Evolutionary conservation across 1,284 basidiomycete genomes (phyloP), one percentile per base, ranked within the genome.

Genomic region (Volvariella surrecta): DNA sequence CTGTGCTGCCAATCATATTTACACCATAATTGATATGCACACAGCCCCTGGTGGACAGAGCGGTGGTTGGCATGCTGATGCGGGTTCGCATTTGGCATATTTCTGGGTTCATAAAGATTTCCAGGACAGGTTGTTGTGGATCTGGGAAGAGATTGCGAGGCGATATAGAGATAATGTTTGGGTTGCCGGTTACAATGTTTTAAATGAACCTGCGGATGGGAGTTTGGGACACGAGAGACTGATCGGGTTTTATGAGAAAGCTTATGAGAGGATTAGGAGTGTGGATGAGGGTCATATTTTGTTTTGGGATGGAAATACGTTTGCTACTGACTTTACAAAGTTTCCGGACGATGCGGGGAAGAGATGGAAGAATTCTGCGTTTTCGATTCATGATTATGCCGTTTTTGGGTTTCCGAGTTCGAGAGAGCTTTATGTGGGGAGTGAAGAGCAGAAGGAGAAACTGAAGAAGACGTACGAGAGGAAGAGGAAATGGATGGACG

Each of bases 91-190:
- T 47, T 49, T 62, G 20, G 60, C 55, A 3, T 54, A 58, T 40
- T 66, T 88, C 62, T 88, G 82, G 81, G 66, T 66, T 9, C 82
- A 86, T 63, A 83, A 76, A 52, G 82, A 88, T 57, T 85, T 86
- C 59, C 82, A 88, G 58, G 81, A 87, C 55, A 69, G 83, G 3
- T 59, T 76, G 2, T 62, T 86, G 32, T 76, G 75, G 73, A 68
- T 87, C 21, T 88, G 85, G 84, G 68, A 67, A 41, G 62, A 79
- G 52, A 64, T 87, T n/a, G 79, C 83, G 0, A 58, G 60, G 49
- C 77, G 76, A 52, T 86, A 87, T 62, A 74, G 67, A 45, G 68
- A 72, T 45, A 80, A 87, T 54, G 58, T 68, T 35, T 88, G 84
- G 84, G 66, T 82, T 48, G 76, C 74, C 2, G 79, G 71, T 4